Base-by-base conservation (phyloP, 2,329 filamentous ascomycete genomes). In the Curvularia spicifera region DNA sequence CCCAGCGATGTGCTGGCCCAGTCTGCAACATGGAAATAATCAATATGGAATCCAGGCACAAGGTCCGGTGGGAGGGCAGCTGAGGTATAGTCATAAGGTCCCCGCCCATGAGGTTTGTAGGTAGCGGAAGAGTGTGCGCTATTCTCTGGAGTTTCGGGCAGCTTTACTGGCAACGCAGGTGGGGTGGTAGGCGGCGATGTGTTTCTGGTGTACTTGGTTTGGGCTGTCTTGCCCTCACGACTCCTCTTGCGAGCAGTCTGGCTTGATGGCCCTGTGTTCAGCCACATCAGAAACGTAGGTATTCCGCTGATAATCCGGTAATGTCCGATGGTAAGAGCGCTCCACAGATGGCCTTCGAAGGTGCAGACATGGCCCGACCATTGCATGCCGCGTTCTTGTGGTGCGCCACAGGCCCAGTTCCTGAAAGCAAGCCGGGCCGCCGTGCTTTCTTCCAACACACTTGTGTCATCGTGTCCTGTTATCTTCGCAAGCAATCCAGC, bases 1-100 rank as follows among this genome's bases (percentile, higher is more conserved):
- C 91, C 91, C 1, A 94, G 80, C 2, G 87, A 78, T 1, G 91
- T 94, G 0, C 83, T 79, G 1, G 84, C 83, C 91, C 91, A 95
- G 71, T 93, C 86, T 20, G 88, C 76, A 20, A 83, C 86, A 37
- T 89, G 84, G 24, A 88, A 88, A 66, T 92, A 89, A 47, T 82
- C 84, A 53, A 93, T 87, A 70, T 94, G 91, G 0, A 47, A 48
- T 10, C 49, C 40, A 8, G 48, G 20, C 1, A 39, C 20, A 4
- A 44, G 28, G 10, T 39, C 26, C 3, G 51, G 29, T n/a, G 51
- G 49, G 12, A 56, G 39, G 24, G 24, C 4, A 54, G 68, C 53
- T 20, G 62, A 46, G 1, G 66, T 70, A 22, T 61, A 58, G 31
- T 67, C 66, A 28, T 53, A 67, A 3, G 67, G 57, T 3, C 50